These are phyloP conservation scores for Hypoxylon crocopeplum DNA, from an alignment of 495 filamentous ascomycete species.

Conservation along the genomic window DNA sequence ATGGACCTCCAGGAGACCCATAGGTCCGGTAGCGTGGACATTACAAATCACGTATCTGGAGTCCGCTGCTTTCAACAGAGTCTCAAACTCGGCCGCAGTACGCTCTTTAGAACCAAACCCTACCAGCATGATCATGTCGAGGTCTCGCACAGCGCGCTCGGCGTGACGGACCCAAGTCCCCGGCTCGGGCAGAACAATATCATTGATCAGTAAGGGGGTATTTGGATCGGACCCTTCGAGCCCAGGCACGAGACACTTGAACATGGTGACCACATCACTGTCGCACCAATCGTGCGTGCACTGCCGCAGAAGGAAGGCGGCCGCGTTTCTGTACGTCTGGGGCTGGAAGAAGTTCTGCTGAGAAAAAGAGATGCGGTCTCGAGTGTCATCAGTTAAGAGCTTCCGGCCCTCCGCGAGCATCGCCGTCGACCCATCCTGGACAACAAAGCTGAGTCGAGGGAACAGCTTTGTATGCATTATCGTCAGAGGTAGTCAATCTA, in stretches of 20 bases:
- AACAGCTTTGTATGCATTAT: constrained; percentile 19
- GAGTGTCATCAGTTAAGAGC: constrained; percentile 3
- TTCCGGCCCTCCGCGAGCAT: constrained; percentile 37
- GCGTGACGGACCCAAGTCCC: background rate
- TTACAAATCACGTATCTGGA: constrained; percentile 28
- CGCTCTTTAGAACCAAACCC: constrained; percentile 37
- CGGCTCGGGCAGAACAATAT: constrained; percentile 38
- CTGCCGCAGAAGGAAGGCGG: constrained; percentile 41
- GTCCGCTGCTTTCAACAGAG: constrained; percentile 40
- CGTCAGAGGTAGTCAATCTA: background rate
- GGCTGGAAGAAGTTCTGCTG: constrained; percentile 45
- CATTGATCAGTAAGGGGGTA: constrained; percentile 46
- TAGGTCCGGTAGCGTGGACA: constrained; percentile 1
- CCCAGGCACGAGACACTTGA: constrained; percentile 33
- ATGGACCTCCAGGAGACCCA: constrained; percentile 3
- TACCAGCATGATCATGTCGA: constrained; percentile 44
- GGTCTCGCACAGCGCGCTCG: constrained; percentile 22
- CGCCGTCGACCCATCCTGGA: constrained; percentile 27
- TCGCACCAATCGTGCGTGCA: constrained; percentile 43
- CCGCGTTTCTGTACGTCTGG: constrained; percentile 30
- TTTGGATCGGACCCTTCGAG: constrained; percentile 31
- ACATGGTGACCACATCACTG: constrained; percentile 36
- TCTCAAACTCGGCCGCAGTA: constrained; percentile 33
- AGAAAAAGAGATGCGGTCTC: constrained; percentile 31
- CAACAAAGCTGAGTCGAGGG: constrained; percentile 36